Base-by-base conservation (phyloP, 2,329 filamentous ascomycete species). In the Calonectria pseudoreteaudii region DNA sequence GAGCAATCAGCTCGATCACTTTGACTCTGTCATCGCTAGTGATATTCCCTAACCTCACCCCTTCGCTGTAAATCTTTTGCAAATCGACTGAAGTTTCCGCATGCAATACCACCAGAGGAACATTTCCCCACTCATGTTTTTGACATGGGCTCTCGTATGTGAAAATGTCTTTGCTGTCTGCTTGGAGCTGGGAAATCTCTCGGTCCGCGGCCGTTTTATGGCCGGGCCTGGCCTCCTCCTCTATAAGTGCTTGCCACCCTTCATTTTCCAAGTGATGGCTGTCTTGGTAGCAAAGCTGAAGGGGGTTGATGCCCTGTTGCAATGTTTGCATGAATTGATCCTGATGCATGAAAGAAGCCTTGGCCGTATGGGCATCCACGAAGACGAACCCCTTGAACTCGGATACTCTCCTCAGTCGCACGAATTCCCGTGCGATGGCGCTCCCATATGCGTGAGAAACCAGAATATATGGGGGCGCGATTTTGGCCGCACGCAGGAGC, bases 301-400 rank as follows among this genome's bases (percentile, higher is more conserved):
- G 70, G 4, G 56, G 31, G 23, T 70, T 23, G n/a, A 58, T 65
- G 26, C 44, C 56, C 23, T 49, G 18, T 30, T 58, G 36, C 14
- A 70, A 7, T 18, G 56, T 38, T 31, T 26, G 44, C 2, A 58
- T 23, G 30, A 23, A 31, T 13, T 28, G 30, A 31, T 58, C 58
- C n/a, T 30, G 36, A 23, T 47, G 31, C 9, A 47, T 36, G 34
- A 31, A 41, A 44, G 56, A 6, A 11, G 65, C 58, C 36, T 72
- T 58, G 16, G 44, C 66, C 1, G 56, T 66, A 34, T 68, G 26
- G 30, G 72, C 56, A 34, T 76, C 69, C 4, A 76, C 66, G 53
- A 75, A 71, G 13, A 76, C 75, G 50, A 77, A 75, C 2, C 75
- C 75, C 41, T 76, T 76, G 31, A 76, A 76, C 10, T 74, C 66